These are phyloP conservation scores for Plasmopara viticola DNA, from an alignment of 352 stramenopile genomes.

Conservation along the genomic window DNA sequence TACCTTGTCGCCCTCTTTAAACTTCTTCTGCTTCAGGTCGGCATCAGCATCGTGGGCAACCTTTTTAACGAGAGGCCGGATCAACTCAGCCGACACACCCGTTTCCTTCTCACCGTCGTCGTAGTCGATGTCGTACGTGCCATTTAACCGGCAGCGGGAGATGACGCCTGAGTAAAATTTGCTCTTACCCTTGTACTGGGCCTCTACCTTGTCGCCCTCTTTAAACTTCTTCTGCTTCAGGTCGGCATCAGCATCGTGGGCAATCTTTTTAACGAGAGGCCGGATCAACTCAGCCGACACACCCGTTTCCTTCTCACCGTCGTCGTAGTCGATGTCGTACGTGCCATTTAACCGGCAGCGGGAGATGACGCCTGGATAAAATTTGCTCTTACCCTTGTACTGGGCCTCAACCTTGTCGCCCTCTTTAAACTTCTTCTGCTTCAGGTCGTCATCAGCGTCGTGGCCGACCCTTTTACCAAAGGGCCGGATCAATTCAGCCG, in stretches of 20 bases:
- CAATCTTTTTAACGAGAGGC: too few species aligned
- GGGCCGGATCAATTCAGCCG: background rate
- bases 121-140: constrained; percentile 73
- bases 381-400: too few species aligned
- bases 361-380: too few species aligned
- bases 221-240: constrained; percentile 38
- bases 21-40: constrained; percentile 6
- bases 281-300: background rate
- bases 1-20: too few species aligned
- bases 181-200: constrained; percentile 45
- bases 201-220: constrained; percentile 56
- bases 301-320: background rate
- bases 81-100: background rate
- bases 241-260: constrained; percentile 49
- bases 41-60: too few species aligned
- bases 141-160: constrained; percentile 41
- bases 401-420: too few species aligned
- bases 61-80: constrained; percentile 3
- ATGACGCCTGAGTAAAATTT: constrained; percentile 53
- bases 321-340: too few species aligned
- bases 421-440: constrained; percentile 5
- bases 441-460: too few species aligned
- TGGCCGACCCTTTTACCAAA: background rate
- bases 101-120: constrained; percentile 15
- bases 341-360: too few species aligned